Conservation (phyloP, 78 protist species). For the Mastigamoeba balamuthi region DNA sequence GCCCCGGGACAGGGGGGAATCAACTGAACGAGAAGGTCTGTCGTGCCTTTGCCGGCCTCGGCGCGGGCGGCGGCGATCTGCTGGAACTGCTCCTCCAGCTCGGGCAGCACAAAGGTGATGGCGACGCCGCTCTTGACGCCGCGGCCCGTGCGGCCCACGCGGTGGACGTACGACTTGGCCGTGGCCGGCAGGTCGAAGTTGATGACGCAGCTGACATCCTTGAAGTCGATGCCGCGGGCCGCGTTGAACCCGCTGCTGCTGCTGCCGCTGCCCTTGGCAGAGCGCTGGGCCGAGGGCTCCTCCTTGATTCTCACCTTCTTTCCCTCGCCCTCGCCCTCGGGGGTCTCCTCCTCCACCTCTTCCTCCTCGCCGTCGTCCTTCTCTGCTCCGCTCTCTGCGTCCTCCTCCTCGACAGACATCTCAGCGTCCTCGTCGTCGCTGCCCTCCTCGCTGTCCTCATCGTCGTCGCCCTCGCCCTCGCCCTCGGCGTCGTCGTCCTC, state of each 20-base stretch:
- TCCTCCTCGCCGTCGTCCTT: not conserved
- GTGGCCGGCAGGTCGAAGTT: conserved; percentile 71
- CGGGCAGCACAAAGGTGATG: conserved; percentile 35
- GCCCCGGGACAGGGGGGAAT: not conserved
- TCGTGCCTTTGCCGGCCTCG: not conserved
- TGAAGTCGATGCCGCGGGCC: conserved; percentile 74
- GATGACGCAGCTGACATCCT: conserved; percentile 61
- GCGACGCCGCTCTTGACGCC: conserved; percentile 47
- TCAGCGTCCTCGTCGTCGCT: not conserved
- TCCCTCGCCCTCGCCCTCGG: not conserved
- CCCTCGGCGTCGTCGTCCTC: not conserved
- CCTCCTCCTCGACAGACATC: conserved; percentile 6
- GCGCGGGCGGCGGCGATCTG: conserved; percentile 12
- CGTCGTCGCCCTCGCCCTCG: not conserved
- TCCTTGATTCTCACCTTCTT: not conserved
- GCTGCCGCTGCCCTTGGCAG: not conserved
- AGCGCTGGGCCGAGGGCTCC: not conserved
- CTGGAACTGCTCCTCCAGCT: not conserved
- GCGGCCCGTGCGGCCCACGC: conserved; percentile 77
- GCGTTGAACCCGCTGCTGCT: conserved; percentile 20
- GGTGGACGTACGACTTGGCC: conserved; percentile 51
- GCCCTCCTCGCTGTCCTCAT: conserved; percentile 2
- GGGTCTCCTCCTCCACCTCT: not conserved
- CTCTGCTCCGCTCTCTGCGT: not conserved
- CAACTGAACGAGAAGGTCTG: not conserved